Base-by-base conservation (phyloP, 768 basidiomycete species). In the Aureoboletus auriporus region DNA sequence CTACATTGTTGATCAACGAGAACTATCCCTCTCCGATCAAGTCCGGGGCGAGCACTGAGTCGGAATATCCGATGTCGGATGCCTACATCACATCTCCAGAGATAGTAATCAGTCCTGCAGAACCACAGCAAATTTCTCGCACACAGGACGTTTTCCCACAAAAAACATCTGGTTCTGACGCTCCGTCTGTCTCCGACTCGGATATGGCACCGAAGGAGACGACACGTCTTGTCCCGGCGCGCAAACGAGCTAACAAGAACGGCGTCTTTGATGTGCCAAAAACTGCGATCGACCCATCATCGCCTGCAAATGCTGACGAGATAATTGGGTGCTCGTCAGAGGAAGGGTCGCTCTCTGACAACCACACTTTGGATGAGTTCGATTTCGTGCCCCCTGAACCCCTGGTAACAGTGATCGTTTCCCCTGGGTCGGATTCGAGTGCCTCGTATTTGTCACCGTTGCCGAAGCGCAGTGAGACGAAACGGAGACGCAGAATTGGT, bases 91-190 rank as follows among this genome's bases (percentile, higher is more conserved):
- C 56, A 12, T 59, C 61, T 39, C 56, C 67, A 17, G 66, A 57
- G 33, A 34, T 30, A 16, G 37, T 23, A 20, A 40, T 34, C 46
- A 40, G 47, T 27, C 41, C 55, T 34, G 28, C 31, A 9, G 42
- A 50, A 26, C 47, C 57, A 27, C 68, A 57, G 8, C 69, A 63
- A 39, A 66, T 71, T 42, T 72, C 73, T 6, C 66, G 64, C 26
- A 68, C 71, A 49, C 20, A 23, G 64, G 65, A 75, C 52, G 68
- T 56, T 13, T 54, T 70, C 5, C 71, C 71, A 1, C 58, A 63
- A 1, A 49, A 50, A 8, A 53, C 57, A 30, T 49, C 41, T 28
- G 47, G 48, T 8, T 61, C 62, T 27, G 46, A 8, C 20, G 31
- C 57, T 5, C 49, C 41, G 31, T 23, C 50, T 37, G 10, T 50